Evolutionary conservation across 805 yeast genomes (phyloP).

Genomic region (Komagataella pseudopastoris): DNA sequence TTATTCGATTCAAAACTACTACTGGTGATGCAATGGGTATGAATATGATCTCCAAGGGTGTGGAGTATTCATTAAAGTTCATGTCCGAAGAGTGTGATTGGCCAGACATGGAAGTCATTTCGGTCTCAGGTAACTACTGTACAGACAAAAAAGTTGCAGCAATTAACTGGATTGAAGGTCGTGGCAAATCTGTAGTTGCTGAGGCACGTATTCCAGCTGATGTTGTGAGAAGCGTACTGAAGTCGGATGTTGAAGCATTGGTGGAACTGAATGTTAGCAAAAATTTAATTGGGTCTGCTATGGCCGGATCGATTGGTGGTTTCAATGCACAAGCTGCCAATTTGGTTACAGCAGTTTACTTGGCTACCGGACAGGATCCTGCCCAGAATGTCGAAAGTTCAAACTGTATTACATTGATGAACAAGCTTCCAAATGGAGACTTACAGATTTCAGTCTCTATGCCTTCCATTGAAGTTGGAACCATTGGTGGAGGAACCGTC

Average conservation of each 20-base stretch:
- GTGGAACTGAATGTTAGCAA: conserved; percentile 83
- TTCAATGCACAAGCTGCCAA: conserved; percentile 98
- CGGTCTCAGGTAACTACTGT: conserved; percentile 95
- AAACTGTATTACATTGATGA: conserved; percentile 94
- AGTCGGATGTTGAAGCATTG: conserved; percentile 84
- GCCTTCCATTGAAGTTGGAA: conserved; percentile 99
- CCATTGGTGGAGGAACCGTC: conserved; percentile 98
- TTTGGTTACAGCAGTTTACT: conserved; percentile 81
- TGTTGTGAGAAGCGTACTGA: conserved; percentile 69
- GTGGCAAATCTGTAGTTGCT: conserved; percentile 97
- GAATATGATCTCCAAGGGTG: conserved; percentile 99
- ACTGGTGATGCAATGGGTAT: conserved; percentile 99
- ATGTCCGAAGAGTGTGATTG: conserved; percentile 87
- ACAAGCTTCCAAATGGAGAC: conserved; percentile 60
- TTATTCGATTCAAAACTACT: conserved; percentile 90
- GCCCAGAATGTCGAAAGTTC: conserved; percentile 98
- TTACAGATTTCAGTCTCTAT: conserved; percentile 90
- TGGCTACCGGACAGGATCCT: conserved; percentile 99
- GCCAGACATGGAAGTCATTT: conserved; percentile 84
- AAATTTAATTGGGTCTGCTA: conserved; percentile 90
- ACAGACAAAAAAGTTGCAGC: conserved; percentile 97
- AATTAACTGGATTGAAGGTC: conserved; percentile 97
- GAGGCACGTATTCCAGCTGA: conserved; percentile 83
- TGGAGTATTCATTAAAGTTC: conserved; percentile 69
- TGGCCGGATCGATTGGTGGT: conserved; percentile 98